Percentiles rank a stretch among this genome's conserved stretches.
These are phyloP conservation scores for Silene vulgaris DNA, from an alignment of 179 eudicot species.

Conservation along the genomic window DNA sequence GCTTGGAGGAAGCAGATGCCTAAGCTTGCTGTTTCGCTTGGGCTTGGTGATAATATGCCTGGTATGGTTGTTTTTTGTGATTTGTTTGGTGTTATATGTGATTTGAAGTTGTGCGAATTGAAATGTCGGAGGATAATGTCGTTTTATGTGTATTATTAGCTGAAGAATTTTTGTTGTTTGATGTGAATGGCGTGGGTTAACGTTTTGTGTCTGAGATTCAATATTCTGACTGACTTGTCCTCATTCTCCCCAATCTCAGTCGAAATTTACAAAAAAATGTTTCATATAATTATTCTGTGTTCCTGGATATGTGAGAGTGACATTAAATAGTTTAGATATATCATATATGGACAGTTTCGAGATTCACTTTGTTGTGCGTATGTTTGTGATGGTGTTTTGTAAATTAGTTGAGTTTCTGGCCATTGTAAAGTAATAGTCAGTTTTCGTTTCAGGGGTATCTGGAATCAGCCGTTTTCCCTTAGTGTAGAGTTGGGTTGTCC, in stretches of 20 bases:
- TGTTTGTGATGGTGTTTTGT: background rate
- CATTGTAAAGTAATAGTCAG: background rate
- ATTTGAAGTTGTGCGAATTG: background rate
- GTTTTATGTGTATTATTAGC: background rate
- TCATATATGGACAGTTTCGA: background rate
- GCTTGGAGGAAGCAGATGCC: slow-evolving; percentile 99
- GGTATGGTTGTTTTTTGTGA: slow-evolving; percentile 37
- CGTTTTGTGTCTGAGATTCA: background rate
- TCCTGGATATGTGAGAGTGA: background rate
- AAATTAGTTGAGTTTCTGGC: background rate
- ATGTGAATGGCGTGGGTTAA: background rate
- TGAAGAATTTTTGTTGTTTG: background rate
- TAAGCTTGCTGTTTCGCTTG: slow-evolving; percentile 89
- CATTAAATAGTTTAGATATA: background rate
- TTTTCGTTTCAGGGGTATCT: background rate
- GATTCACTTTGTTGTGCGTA: background rate
- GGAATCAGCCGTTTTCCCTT: too few species aligned
- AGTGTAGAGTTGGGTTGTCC: too few species aligned
- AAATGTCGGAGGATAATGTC: background rate
- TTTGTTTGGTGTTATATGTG: slow-evolving; percentile 8
- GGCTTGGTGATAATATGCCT: slow-evolving; percentile 81
- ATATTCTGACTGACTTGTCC: background rate
- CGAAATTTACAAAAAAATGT: background rate
- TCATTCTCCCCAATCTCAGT: background rate
- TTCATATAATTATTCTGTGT: background rate